Evolutionary conservation across 257 asterid genomes (phyloP).

Genomic region (Nicotiana noctiflora): DNA sequence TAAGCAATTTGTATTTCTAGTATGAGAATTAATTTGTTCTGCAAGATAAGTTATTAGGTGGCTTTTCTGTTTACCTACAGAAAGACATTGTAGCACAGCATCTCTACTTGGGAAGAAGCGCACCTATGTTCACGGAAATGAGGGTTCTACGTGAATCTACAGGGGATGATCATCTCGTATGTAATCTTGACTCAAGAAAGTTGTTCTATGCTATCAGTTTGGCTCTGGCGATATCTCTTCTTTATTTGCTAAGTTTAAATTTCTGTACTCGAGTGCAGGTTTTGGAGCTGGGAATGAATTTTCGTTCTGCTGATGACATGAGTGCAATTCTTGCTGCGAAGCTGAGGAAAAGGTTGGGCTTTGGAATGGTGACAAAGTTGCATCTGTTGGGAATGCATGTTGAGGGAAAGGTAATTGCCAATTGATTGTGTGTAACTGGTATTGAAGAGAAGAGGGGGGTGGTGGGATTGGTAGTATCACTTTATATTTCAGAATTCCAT

Average conservation of each 20-base stretch:
- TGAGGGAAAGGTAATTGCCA: constrained; percentile 75
- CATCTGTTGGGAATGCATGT: constrained; percentile 91
- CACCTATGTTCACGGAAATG: constrained; percentile 88
- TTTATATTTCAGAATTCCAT: not conserved
- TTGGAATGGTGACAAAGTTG: constrained; percentile 80
- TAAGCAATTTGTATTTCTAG: not conserved
- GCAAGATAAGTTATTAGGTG: not conserved
- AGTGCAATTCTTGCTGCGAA: constrained; percentile 73
- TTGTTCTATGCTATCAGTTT: not conserved
- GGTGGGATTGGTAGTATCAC: not conserved
- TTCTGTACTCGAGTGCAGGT: constrained; percentile 39
- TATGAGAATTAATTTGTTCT: not conserved
- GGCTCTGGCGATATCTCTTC: not conserved
- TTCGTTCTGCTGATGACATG: constrained; percentile 80
- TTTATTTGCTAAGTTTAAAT: not conserved
- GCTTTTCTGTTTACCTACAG: constrained; percentile 27
- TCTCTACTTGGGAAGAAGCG: constrained; percentile 86
- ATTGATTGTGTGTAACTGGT: not conserved
- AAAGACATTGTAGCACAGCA: constrained; percentile 62
- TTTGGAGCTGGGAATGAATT: constrained; percentile 76
- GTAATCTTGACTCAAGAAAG: constrained; percentile 16
- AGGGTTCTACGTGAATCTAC: constrained; percentile 69
- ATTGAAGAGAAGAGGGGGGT: not conserved
- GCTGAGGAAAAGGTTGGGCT: constrained; percentile 74
- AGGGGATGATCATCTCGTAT: constrained; percentile 88